Evolutionary conservation across 176 grass and related monocot genomes (phyloP), one percentile per base, ranked within the genome.

Genomic region (Rhynchospora breviuscula): DNA sequence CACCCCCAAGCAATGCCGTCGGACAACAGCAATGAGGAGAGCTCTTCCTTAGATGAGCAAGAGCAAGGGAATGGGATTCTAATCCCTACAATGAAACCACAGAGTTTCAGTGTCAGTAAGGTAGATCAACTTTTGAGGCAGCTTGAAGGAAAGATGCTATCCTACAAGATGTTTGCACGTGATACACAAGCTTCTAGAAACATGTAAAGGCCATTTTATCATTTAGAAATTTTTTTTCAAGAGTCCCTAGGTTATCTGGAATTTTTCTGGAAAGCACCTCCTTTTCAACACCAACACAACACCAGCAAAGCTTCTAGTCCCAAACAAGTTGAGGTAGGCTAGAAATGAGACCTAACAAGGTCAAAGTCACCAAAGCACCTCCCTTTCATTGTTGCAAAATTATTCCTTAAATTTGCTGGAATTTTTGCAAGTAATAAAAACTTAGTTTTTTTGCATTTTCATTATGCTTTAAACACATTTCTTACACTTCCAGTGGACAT

Each of bases 91-190:
- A 69, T 65, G 53, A 89, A 87, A 81, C 82, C 87, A 76, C 88
- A 47, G 44, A 98, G 86, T 78, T 98, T 94, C 79, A 84, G 91
- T 71, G 89, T 93, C 45, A 63, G 43, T 57, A 98, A 93, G 61
- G 95, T 98, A 81, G 89, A 98, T 51, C 10, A 84, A 98, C 86
- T 98, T 33, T 22, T 98, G 68, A 85, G 71, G 74, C 87, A 88
- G 79, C 85, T 94, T 11, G 86, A 92, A 90, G 89, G 95, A 14
- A 98, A 93, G 80, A 82, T 84, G 23, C 75, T 94, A 59, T 94
- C 95, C 46, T 98, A 98, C 79, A 94, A 88, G 86, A 91, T 94
- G 31, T 98, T 98, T 87, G 95, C 95, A 84, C 92, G 90, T 70
- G 95, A 94, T 26, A 98, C 95, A 11, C 90, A 90, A 87, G 95